These are phyloP conservation scores for Cicer arietinum DNA, from an alignment of 306 rosid genomes.

Conservation along the genomic window DNA sequence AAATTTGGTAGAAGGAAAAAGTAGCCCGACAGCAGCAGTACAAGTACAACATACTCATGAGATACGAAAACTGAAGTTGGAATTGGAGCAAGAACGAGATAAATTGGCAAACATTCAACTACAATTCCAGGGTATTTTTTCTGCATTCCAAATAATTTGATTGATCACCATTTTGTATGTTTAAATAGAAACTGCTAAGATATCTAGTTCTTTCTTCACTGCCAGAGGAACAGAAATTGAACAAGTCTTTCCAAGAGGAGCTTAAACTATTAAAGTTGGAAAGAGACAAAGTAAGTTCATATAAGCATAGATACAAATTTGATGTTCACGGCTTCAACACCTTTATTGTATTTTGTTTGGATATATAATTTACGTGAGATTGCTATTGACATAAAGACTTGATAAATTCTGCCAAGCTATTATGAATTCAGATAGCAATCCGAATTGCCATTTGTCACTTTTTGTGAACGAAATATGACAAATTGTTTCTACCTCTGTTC, in stretches of 20 bases:
- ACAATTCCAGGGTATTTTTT: slow-evolving; percentile 63
- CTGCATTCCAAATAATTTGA: slow-evolving; percentile 37
- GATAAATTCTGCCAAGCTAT: slow-evolving; percentile 16
- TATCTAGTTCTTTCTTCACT: slow-evolving; percentile 39
- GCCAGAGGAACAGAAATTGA: slow-evolving; percentile 79
- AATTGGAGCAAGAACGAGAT: slow-evolving; percentile 68
- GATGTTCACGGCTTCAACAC: slow-evolving; percentile 31
- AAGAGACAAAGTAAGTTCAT: slow-evolving; percentile 72
- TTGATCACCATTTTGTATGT: slow-evolving; percentile 12
- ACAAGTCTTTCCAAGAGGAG: slow-evolving; percentile 73
- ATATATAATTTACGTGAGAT: slow-evolving; percentile 2
- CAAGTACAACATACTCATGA: slow-evolving; percentile 58
- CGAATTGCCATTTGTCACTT: background rate
- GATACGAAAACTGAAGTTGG: slow-evolving; percentile 62
- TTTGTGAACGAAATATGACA: background rate
- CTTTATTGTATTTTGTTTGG: slow-evolving; percentile 14
- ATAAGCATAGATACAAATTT: slow-evolving; percentile 25
- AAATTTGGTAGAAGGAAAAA: slow-evolving; percentile 67
- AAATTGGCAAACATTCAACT: slow-evolving; percentile 56
- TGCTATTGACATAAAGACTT: slow-evolving; percentile 21
- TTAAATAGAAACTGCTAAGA: slow-evolving; percentile 28
- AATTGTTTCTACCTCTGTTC: background rate
- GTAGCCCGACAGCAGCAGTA: slow-evolving; percentile 51
- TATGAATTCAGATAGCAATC: slow-evolving; percentile 10
- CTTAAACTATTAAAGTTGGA: slow-evolving; percentile 62